Base-by-base conservation (phyloP, 345 rosid species). In the Kandelia obovata region DNA sequence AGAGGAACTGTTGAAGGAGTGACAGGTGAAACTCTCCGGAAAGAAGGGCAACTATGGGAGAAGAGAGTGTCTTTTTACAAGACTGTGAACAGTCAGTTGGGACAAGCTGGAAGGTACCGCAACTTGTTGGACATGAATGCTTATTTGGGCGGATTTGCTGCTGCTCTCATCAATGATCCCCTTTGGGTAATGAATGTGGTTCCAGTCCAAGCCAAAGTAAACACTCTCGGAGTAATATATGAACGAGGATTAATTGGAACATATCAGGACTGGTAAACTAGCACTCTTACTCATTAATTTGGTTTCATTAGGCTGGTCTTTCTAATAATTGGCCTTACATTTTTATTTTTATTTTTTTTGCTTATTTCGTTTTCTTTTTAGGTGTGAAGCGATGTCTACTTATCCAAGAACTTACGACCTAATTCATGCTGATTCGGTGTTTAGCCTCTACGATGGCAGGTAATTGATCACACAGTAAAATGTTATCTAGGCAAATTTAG, bases 371-470 rank as follows among this genome's bases (percentile, higher is more conserved):
- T 65, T 52, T 20, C 61, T 21, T 28, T 2, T 23, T 77, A 83
- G 89, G 89, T 81, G 87, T 61, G 87, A 86, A 76, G 89, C 84
- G 26, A 79, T 86, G 84, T 86, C 89, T 39, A 83, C 87, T 0
- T 83, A 86, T 71, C 89, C 89, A 21, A 80, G 89, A 64, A 86
- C 84, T 35, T 83, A 79, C 17, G 87, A 86, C 71, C 67, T 86
- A 23, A 74, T 86, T 30, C 89, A 86, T 72, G 86, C 83, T 2
- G 74, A 76, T 17, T 60, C 74, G 2, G 49, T 83, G 46, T 78
- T 81, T 39, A 78, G 74, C 72, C 74, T 81, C 55, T 86, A 81
- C 26, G 28, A 46, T 32, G 73, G 67, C 72, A 83, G 80, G 89
- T 85, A 71, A 59, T 3, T 9, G 4, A 25, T 28, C 47, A 11